Base-by-base conservation (phyloP, 768 basidiomycete genomes). In the Cystofilobasidium capitatum region DNA sequence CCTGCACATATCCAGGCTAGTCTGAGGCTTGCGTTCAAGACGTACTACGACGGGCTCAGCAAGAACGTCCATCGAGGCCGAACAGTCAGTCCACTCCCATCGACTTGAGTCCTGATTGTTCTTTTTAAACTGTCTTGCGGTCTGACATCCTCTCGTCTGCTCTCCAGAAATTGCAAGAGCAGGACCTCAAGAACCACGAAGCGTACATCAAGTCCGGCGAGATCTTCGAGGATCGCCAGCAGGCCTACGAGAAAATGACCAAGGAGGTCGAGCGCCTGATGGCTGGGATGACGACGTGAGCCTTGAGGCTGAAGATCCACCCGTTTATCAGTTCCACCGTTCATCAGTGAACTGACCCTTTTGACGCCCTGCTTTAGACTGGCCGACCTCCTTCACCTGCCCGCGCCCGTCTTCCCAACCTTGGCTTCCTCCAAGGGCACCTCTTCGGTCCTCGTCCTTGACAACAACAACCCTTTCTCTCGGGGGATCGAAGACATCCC, bases 161-260 rank as follows among this genome's bases (percentile, higher is more conserved):
- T 58, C 35, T 60, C 35, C 73, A 98, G 94, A 86, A 88, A 58
- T 81, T 99, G 55, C 91, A 97, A 86, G 91, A 96, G 71, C 93
- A 96, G 78, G 96, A 98, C 76, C 86, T 87, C 70, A 83, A 88
- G 60, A 99, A 99, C 73, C 94, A 98, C 75, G 96, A 99, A 80
- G 96, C 96, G 66, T 99, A 99, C 75, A 98, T 99, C 71, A 90
- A 93, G 37, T 97, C 93, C 3, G 96, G 96, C 33, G 94, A 99
- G 78, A 97, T 99, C 70, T 99, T 99, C 72, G 96, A 99, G 75
- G 96, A 99, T 76, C 85, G 96, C 39, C 94, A 98, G 76, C 93
- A 98, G 77, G 91, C 89, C 13, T 99, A 99, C 75, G 96, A 99
- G 80, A 92, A 91, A 79, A 96, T 98, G 89, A 92, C 91, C 44